Conservation (phyloP, 257 asterid genomes). For the Jasminum sambac region DNA sequence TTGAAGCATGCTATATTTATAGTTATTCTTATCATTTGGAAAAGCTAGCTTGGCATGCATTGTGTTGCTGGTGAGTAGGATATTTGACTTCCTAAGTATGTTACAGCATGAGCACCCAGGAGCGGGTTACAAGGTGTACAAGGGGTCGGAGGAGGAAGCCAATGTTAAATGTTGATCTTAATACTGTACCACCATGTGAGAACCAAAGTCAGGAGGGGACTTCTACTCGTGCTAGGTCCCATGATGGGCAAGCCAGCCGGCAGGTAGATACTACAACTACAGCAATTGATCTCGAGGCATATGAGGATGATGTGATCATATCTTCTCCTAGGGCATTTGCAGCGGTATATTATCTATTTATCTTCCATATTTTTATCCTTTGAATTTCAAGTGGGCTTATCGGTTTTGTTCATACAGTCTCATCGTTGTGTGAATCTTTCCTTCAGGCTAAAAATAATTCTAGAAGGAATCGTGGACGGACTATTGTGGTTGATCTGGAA, state of each 20-base stretch:
- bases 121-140: conserved; percentile 30
- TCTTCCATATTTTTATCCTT: background rate
- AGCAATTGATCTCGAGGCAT: conserved; percentile 50
- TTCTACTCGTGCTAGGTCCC: conserved; percentile 31
- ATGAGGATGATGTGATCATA: conserved; percentile 59
- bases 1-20: background rate
- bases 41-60: conserved; percentile 12
- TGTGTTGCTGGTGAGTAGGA: no score
- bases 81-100: conserved; percentile 16
- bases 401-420: conserved; percentile 8
- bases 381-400: background rate
- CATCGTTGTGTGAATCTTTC: conserved; percentile 18
- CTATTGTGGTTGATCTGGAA: conserved; percentile 74
- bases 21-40: conserved; percentile 1
- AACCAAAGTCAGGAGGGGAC: conserved; percentile 31
- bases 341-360: conserved; percentile 32
- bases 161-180: conserved; percentile 49
- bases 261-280: conserved; percentile 26
- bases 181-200: conserved; percentile 46
- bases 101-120: conserved; percentile 38
- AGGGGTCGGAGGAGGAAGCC: conserved; percentile 40
- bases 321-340: conserved; percentile 61
- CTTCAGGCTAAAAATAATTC: conserved; percentile 73
- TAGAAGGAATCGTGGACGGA: conserved; percentile 52
- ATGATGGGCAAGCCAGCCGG: conserved; percentile 32